Conservation (phyloP, 495 filamentous ascomycete species). For the Aspergillus funiculosus region DNA sequence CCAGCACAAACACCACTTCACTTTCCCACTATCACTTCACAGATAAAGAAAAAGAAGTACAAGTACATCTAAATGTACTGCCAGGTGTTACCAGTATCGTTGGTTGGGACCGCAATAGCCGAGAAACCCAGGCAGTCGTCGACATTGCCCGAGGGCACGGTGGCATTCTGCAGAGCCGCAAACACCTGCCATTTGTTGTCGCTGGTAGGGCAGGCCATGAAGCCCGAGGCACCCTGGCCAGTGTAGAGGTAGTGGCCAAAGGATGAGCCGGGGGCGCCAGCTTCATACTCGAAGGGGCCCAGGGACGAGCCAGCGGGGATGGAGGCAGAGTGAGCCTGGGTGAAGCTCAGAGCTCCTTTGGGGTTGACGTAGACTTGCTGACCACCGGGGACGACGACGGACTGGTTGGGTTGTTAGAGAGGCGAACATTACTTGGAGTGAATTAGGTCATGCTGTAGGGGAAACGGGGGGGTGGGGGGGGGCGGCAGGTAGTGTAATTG, state of each 20-base stretch:
- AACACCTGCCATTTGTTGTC: constrained; percentile 42
- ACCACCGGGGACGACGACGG: constrained; percentile 58
- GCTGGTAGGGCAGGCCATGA: constrained; percentile 41
- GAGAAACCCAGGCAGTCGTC: constrained; percentile 38
- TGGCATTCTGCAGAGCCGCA: constrained; percentile 33
- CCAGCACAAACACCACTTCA: too few species aligned
- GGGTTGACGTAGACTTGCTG: constrained; percentile 57
- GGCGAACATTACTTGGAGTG: not conserved
- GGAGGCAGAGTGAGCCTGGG: constrained; percentile 52
- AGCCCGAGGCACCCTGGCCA: constrained; percentile 31
- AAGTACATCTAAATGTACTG: constrained; percentile 32
- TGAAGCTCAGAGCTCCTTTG: constrained; percentile 53
- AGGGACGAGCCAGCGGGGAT: constrained; percentile 48
- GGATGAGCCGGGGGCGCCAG: constrained; percentile 20
- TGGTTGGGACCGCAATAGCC: constrained; percentile 25
- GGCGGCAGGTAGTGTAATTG: not conserved
- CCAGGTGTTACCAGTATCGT: constrained; percentile 33
- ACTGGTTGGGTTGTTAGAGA: constrained; percentile 19
- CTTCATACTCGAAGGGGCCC: constrained; percentile 38
- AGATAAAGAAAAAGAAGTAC: not conserved
- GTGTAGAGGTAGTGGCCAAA: constrained; percentile 29
- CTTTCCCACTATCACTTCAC: too few species aligned
- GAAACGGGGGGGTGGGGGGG: not conserved
- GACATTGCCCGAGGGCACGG: constrained; percentile 35
- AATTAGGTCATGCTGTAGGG: not conserved